A percentile compares a stretch with the other conserved stretches of the same genome.
These are phyloP conservation scores for Allium fistulosum DNA, from an alignment of 106 monocot species.

Conservation along the genomic window DNA sequence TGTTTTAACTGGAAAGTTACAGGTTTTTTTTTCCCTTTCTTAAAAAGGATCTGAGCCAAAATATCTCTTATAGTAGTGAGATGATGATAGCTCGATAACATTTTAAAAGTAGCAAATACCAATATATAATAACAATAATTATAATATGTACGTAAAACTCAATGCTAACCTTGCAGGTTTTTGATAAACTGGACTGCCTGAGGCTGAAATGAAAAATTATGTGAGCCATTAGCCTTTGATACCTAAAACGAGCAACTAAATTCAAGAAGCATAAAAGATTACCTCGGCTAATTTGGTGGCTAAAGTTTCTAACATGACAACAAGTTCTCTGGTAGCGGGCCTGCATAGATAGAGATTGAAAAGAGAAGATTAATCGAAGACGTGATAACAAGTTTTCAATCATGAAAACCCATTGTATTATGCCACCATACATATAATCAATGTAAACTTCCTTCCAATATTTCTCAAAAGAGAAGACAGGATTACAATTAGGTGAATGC, in stretches of 20 bases:
- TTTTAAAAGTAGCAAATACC: neutral
- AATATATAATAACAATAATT: neutral
- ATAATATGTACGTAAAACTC: neutral
- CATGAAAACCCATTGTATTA: neutral
- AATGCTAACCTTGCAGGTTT: slow-evolving; percentile 15
- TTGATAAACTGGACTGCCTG: neutral
- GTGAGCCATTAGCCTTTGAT: neutral
- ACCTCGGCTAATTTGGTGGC: slow-evolving; percentile 37
- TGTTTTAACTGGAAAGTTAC: too few species aligned
- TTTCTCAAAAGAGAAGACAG: too few species aligned
- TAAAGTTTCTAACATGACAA: slow-evolving; percentile 37
- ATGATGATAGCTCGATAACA: neutral
- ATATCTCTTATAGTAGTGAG: neutral
- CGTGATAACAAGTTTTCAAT: neutral
- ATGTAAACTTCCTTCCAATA: neutral
- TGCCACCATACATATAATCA: neutral
- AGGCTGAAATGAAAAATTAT: slow-evolving; percentile 13
- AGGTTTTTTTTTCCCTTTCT: too few species aligned
- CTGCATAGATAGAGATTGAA: slow-evolving; percentile 17
- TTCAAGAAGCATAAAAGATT: slow-evolving; percentile 6
- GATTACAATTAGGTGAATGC: too few species aligned
- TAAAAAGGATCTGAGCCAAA: too few species aligned
- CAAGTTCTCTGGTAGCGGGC: slow-evolving; percentile 16
- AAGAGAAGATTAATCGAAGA: neutral
- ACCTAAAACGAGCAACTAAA: neutral